phyloP scores from a whole-genome alignment of 202 grass and related monocot species.

The Schoenoplectus tabernaemontani region DNA sequence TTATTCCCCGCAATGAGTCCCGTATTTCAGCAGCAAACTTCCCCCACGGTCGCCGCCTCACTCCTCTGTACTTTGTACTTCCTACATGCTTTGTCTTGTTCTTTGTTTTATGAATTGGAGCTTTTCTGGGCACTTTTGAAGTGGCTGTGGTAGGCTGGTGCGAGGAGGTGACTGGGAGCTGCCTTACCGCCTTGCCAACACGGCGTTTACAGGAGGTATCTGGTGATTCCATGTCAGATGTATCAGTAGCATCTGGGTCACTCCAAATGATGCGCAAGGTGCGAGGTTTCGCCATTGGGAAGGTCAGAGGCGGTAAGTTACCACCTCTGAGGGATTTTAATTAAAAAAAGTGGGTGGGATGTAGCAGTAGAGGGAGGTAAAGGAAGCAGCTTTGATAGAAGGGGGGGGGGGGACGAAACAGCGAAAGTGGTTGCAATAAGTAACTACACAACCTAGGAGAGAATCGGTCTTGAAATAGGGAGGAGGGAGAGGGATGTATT shows the following conservation, averaged over 20 bases:
- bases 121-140: background rate
- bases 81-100: constrained; percentile 5
- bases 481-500: background rate
- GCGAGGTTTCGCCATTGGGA: constrained; percentile 42
- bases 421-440: background rate
- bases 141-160: background rate
- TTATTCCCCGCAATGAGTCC: constrained; percentile 75
- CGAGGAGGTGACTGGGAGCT: background rate
- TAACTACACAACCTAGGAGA: constrained; percentile 16
- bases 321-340: background rate
- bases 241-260: constrained; percentile 73
- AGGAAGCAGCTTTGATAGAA: constrained; percentile 10
- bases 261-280: constrained; percentile 66
- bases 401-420: background rate
- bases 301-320: background rate
- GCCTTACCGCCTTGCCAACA: background rate
- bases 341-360: background rate
- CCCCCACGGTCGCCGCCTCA: constrained; percentile 81
- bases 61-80: constrained; percentile 73
- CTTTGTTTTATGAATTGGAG: background rate
- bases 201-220: background rate
- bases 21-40: constrained; percentile 96
- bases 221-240: constrained; percentile 39
- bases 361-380: background rate
- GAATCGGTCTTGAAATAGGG: constrained; percentile 1